Percentiles rank a stretch among this genome's conserved stretches.
These are phyloP conservation scores for Pseudopediastrum boryanum DNA, from an alignment of 139 green algal species.

Conservation along the genomic window DNA sequence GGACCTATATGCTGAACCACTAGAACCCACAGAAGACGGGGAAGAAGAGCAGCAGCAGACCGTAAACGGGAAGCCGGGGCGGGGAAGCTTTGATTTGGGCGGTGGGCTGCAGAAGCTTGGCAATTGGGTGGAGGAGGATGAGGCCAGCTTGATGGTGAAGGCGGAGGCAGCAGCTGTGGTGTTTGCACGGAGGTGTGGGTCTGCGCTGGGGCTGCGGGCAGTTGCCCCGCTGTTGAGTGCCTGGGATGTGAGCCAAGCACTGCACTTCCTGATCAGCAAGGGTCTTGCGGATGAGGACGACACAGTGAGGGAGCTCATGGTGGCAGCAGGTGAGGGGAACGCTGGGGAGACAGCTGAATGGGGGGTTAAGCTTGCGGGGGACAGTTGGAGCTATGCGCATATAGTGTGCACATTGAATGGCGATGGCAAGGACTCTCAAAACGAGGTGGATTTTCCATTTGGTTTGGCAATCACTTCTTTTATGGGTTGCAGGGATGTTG, in stretches of 20 bases:
- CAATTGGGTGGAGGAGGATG: neutral
- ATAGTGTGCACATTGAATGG: no score
- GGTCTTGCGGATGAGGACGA: constrained; percentile 79
- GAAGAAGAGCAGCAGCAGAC: neutral
- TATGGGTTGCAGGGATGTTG: no score
- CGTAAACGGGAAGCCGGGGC: neutral
- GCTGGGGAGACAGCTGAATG: neutral
- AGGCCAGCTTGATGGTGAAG: neutral
- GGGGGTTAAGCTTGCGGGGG: no score
- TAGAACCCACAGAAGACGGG: no score
- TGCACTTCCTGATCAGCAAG: constrained; percentile 86
- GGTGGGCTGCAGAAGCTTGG: neutral
- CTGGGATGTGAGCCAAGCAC: constrained; percentile 56
- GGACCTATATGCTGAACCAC: constrained; percentile 27
- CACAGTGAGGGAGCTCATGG: constrained; percentile 52
- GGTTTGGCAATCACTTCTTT: no score
- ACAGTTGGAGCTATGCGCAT: no score
- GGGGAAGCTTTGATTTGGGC: no score
- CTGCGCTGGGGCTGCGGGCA: constrained; percentile 67
- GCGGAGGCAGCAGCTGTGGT: no score
- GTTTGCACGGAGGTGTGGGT: no score
- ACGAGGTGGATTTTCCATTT: no score
- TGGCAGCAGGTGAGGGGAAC: constrained; percentile 50
- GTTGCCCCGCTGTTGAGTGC: constrained; percentile 54
- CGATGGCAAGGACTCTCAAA: no score